Evolutionary conservation across 2,329 filamentous ascomycete species (phyloP).

Genomic region (Alternaria sp.): DNA sequence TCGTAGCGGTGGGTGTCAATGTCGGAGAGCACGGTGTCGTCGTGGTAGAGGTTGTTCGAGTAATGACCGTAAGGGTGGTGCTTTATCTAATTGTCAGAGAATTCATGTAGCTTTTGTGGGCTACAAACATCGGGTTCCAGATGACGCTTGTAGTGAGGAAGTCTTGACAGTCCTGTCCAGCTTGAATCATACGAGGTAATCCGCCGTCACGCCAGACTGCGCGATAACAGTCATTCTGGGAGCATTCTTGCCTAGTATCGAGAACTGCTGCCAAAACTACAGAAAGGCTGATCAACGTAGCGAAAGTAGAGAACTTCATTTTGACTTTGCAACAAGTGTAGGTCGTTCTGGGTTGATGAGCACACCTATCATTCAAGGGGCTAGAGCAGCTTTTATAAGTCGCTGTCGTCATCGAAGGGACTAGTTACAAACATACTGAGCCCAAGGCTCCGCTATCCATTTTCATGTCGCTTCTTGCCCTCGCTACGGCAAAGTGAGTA

Average conservation of each 20-base stretch:
- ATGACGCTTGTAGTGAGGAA: conserved; percentile 38
- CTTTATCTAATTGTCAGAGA: conserved; percentile 3
- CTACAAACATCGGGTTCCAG: conserved; percentile 35
- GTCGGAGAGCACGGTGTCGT: conserved; percentile 15
- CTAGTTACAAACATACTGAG: background rate
- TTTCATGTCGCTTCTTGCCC: background rate
- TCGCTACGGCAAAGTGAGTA: background rate
- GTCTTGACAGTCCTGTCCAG: conserved; percentile 28
- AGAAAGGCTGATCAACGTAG: conserved; percentile 16
- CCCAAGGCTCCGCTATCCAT: background rate
- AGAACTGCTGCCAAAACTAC: conserved; percentile 27
- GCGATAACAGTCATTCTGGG: conserved; percentile 34
- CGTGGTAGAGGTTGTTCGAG: conserved; percentile 16
- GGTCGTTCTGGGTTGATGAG: conserved; percentile 2
- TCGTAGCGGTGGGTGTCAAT: conserved; percentile 1
- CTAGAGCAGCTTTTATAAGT: conserved; percentile 11
- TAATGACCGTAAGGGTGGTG: conserved; percentile 19
- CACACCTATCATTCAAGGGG: background rate
- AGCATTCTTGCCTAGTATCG: conserved; percentile 30
- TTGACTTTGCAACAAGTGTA: conserved; percentile 18
- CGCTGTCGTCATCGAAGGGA: background rate
- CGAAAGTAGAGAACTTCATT: conserved; percentile 34
- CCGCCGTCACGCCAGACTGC: conserved; percentile 33
- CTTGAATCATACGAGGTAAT: conserved; percentile 22
- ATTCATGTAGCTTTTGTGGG: background rate